A percentile compares a stretch with the other conserved stretches of the same genome.
These are phyloP conservation scores for Cornus kousa DNA, from an alignment of 148 eudicot species.

Conservation along the genomic window DNA sequence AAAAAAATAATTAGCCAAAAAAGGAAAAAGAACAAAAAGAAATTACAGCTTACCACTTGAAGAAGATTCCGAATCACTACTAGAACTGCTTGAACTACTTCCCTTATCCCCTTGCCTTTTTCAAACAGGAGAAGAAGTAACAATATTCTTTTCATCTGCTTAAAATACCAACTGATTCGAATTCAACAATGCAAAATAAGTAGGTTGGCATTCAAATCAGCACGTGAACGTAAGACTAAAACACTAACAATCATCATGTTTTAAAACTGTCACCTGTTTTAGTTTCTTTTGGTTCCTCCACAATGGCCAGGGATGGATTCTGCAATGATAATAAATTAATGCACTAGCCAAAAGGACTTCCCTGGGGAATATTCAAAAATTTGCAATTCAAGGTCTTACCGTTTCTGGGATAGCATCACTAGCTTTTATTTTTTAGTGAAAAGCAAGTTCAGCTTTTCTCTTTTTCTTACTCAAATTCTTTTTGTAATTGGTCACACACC, in stretches of 20 bases:
- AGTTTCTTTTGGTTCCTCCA: conserved; percentile 32
- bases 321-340: conserved; percentile 26
- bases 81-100: conserved; percentile 87
- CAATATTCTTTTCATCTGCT: conserved; percentile 43
- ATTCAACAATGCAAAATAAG: not conserved
- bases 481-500: conserved; percentile 84
- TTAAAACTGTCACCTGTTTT: conserved; percentile 40
- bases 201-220: not conserved
- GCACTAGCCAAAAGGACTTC: not conserved
- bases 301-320: conserved; percentile 36
- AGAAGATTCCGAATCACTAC: conserved; percentile 84
- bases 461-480: conserved; percentile 81
- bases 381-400: conserved; percentile 28
- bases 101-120: conserved; percentile 46
- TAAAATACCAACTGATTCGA: not conserved
- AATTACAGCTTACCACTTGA: conserved; percentile 60
- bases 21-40: not conserved
- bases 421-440: conserved; percentile 44
- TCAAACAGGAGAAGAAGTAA: conserved; percentile 39
- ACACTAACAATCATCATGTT: not conserved
- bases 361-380: not conserved
- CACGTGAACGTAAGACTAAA: not conserved
- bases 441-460: conserved; percentile 76
- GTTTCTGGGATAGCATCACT: conserved; percentile 30
- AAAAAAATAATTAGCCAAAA: not conserved